A percentile compares a stretch with the other conserved stretches of the same genome.
phyloP scores from a whole-genome alignment of 2,329 filamentous ascomycete species.

The Alternaria ventricosa region DNA sequence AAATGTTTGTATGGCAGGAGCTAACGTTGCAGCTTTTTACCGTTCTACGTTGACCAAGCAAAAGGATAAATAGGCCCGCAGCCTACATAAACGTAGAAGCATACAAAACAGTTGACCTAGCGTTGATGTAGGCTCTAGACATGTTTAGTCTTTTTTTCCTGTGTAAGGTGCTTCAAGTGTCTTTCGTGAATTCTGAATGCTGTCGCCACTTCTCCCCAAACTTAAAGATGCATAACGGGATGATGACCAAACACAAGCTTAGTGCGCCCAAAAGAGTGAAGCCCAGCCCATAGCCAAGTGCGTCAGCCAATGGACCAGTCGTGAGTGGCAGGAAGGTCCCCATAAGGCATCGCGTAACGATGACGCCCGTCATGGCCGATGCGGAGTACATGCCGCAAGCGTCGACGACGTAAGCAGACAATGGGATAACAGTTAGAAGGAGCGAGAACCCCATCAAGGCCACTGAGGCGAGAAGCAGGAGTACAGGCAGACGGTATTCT shows the following conservation, averaged over 20 bases:
- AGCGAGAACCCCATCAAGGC: conserved; percentile 56
- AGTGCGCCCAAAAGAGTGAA: conserved; percentile 56
- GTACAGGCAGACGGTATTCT: conserved; percentile 52
- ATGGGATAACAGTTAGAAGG: conserved; percentile 57
- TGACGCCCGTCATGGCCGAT: conserved; percentile 63
- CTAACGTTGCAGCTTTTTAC: neutral
- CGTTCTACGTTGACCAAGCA: neutral
- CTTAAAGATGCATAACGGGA: conserved; percentile 59
- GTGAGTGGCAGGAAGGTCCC: conserved; percentile 64
- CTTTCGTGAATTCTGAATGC: conserved; percentile 56
- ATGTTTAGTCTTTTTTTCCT: neutral
- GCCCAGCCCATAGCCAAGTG: conserved; percentile 61
- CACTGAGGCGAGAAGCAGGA: conserved; percentile 54
- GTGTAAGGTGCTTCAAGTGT: conserved; percentile 19
- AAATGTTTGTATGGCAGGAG: neutral
- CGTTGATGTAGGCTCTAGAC: neutral
- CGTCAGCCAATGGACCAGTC: conserved; percentile 56
- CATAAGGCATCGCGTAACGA: conserved; percentile 62
- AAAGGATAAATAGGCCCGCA: neutral
- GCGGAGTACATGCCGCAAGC: conserved; percentile 64
- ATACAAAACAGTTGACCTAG: neutral
- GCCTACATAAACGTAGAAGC: neutral
- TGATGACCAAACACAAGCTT: conserved; percentile 55
- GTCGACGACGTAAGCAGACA: conserved; percentile 65
- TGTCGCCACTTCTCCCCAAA: conserved; percentile 63